Evolutionary conservation across 2,329 filamentous ascomycete species (phyloP), one percentile per base, ranked within the genome.

Genomic region (Shiraia sp.): DNA sequence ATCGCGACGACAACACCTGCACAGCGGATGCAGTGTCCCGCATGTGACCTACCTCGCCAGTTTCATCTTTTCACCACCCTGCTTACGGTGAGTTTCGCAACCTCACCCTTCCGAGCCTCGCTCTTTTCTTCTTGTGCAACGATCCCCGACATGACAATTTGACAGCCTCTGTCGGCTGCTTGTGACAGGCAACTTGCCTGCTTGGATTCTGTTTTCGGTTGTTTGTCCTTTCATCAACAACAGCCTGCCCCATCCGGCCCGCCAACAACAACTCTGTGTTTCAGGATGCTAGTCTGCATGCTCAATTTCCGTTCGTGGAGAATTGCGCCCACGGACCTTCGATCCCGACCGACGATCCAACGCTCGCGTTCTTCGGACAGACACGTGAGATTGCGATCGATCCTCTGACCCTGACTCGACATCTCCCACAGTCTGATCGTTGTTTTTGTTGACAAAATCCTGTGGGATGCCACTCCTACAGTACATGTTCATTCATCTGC

Each of bases 271-370:
- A 31, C 19, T 17, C 32, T 32, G 30, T 44, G 50, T 53, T 53
- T 53, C 50, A 53, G 50, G 37, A 30, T 30, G 14, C 35, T 24
- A 22, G 19, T 22, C 17, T 17, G 14, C 34, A 36, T 33, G 31
- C 26, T 35, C 36, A 41, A 32, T 36, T 36, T 31, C 33, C 39
- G 36, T 34, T 38, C 42, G 36, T 40, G 47, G 40, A 38, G 44
- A 31, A 47, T 41, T 17, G 24, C 36, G 33, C 36, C 15, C 14
- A 29, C 34, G 12, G 43, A 45, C 30, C 37, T 36, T 26, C 44
- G 26, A 8, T 44, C 32, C 49, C 50, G 40, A 42, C 47, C 26
- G 50, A 45, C 37, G 47, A 53, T 53, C 50, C 31, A 29, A 40
- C 39, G 33, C 40, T 42, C 28, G 37, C 36, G 34, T 42, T 39